Evolutionary conservation across 306 rosid genomes (phyloP).

Genomic region (Trifolium subterraneum): DNA sequence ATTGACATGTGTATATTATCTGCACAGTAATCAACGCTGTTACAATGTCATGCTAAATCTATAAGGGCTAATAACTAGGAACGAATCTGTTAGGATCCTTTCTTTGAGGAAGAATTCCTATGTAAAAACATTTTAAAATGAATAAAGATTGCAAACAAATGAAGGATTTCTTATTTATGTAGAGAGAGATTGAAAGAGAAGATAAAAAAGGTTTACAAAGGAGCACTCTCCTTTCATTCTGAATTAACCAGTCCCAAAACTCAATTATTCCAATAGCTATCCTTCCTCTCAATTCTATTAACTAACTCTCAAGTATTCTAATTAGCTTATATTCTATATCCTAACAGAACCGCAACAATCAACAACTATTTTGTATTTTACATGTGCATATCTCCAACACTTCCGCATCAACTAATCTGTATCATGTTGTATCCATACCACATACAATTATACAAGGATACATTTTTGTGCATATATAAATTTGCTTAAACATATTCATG

Average conservation of each 20-base stretch:
- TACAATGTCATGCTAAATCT: neutral
- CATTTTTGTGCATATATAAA: slow-evolving; percentile 29
- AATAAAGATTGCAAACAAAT: neutral
- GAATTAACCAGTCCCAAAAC: slow-evolving; percentile 1
- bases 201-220: neutral
- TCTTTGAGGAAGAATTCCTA: neutral
- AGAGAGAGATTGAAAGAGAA: neutral
- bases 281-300: neutral
- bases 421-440: neutral
- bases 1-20: slow-evolving; percentile 7
- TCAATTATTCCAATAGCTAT: neutral
- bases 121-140: neutral
- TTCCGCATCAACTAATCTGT: neutral
- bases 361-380: neutral
- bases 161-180: neutral
- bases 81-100: neutral
- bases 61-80: slow-evolving; percentile 4
- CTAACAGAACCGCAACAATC: neutral
- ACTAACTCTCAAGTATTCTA: neutral
- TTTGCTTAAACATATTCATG: slow-evolving; percentile 37
- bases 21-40: neutral
- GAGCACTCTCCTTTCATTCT: neutral
- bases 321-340: neutral
- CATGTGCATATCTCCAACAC: neutral
- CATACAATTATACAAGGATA: neutral